Percentiles rank a stretch among this genome's conserved stretches.
phyloP scores from a whole-genome alignment of 2,329 filamentous ascomycete genomes.

The Microsporum audouinii region DNA sequence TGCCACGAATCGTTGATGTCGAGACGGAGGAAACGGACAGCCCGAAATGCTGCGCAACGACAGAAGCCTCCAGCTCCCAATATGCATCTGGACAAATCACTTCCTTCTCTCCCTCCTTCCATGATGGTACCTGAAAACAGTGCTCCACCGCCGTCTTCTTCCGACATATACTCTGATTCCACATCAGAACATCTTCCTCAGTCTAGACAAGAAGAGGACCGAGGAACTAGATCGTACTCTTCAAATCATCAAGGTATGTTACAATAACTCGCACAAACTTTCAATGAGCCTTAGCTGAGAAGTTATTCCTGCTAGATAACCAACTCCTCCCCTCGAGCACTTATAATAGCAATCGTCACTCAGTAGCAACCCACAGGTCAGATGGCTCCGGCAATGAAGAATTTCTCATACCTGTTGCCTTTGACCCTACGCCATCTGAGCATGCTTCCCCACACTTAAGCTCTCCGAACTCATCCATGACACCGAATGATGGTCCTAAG shows the following conservation, averaged over 20 bases:
- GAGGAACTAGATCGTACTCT: constrained; percentile 18
- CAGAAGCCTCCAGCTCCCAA: constrained; percentile 19
- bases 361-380: constrained; percentile 48
- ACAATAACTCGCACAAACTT: constrained; percentile 5
- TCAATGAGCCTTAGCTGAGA: not conserved
- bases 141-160: constrained; percentile 34
- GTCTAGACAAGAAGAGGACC: constrained; percentile 18
- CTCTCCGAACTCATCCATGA: constrained; percentile 22
- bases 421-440: constrained; percentile 56
- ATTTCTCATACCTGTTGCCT: constrained; percentile 64
- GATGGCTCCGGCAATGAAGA: constrained; percentile 51
- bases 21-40: constrained; percentile 64
- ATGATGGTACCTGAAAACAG: constrained; percentile 28
- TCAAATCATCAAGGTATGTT: constrained; percentile 24
- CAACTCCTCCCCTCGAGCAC: constrained; percentile 61
- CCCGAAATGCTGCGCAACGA: constrained; percentile 20
- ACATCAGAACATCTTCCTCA: constrained; percentile 20
- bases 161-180: constrained; percentile 54
- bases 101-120: constrained; percentile 71
- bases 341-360: constrained; percentile 69
- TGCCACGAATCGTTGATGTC: constrained; percentile 95
- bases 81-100: constrained; percentile 75
- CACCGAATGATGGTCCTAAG: constrained; percentile 30
- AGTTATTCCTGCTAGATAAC: constrained; percentile 36
- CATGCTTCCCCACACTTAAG: constrained; percentile 45